phyloP scores from a whole-genome alignment of 192 early-diverging fungal genomes.

The Lobosporangium transversale region DNA sequence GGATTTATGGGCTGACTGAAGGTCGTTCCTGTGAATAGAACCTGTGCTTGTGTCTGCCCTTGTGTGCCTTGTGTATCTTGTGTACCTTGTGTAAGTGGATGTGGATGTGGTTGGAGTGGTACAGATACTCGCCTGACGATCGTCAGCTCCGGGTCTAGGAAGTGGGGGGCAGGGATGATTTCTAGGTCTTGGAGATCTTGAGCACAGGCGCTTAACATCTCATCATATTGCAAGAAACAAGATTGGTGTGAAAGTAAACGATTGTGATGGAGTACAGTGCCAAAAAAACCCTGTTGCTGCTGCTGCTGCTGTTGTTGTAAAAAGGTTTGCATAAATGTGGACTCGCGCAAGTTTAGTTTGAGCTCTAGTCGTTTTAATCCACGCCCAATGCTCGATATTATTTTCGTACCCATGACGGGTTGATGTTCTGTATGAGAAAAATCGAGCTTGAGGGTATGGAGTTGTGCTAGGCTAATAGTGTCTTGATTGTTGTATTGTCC shows the following conservation, averaged over 20 bases:
- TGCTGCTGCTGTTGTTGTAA: no score
- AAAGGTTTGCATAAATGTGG: background rate
- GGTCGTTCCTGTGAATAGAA: no score
- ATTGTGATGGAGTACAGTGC: no score
- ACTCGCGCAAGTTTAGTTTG: conserved; percentile 3
- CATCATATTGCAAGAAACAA: conserved; percentile 11
- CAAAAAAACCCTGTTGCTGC: no score
- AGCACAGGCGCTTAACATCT: conserved; percentile 2
- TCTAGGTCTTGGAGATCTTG: conserved; percentile 3
- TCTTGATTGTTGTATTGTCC: no score
- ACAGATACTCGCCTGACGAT: no score
- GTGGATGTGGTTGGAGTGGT: no score
- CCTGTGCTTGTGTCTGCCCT: no score
- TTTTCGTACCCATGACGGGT: conserved; percentile 2
- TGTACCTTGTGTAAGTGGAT: no score
- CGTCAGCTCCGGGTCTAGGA: background rate
- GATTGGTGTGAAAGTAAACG: no score
- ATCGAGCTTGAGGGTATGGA: conserved; percentile 13
- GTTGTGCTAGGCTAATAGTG: background rate
- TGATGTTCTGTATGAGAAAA: conserved; percentile 2
- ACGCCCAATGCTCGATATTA: conserved; percentile 8
- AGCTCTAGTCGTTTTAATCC: conserved; percentile 6
- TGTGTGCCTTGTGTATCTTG: no score
- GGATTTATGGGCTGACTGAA: no score
- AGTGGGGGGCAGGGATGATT: conserved; percentile 3